Evolutionary conservation across 2,329 filamentous ascomycete species (phyloP).

Genomic region (Colletotrichum karsti): DNA sequence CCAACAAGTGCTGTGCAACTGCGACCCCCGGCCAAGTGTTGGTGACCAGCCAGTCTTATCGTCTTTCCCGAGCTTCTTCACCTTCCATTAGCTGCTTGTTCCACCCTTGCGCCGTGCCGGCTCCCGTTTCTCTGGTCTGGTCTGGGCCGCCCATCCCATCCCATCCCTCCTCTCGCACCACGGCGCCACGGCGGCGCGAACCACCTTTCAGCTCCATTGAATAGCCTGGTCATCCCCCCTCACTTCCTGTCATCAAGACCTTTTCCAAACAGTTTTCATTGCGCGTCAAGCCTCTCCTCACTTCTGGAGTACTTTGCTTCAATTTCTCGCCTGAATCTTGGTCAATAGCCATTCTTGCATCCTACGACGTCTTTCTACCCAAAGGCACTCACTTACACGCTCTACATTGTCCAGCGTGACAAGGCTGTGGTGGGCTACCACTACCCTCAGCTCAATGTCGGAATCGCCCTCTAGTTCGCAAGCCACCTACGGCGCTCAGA

Average conservation of each 20-base stretch:
- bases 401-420: constrained; percentile 1
- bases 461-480: constrained; percentile 38
- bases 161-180: constrained; percentile 1
- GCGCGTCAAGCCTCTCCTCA: not conserved
- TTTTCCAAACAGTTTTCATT: not conserved
- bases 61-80: not conserved
- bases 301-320: not conserved
- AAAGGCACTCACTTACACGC: constrained; percentile 11
- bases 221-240: constrained; percentile 25
- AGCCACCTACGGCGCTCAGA: constrained; percentile 37
- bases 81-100: not conserved
- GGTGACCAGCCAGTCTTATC: constrained; percentile 1
- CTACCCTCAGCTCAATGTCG: constrained; percentile 15
- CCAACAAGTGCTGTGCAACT: constrained; percentile 15
- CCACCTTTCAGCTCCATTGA: constrained; percentile 20
- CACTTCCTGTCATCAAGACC: constrained; percentile 4
- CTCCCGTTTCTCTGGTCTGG: not conserved
- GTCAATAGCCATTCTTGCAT: not conserved
- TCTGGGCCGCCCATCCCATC: not conserved
- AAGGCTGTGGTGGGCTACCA: constrained; percentile 23
- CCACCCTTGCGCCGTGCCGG: constrained; percentile 21
- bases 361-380: not conserved
- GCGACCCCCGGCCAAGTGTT: not conserved
- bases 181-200: constrained; percentile 6
- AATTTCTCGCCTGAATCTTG: not conserved